Evolutionary conservation across 495 filamentous ascomycete species (phyloP).

Genomic region (Talaromyces nanjingensis): DNA sequence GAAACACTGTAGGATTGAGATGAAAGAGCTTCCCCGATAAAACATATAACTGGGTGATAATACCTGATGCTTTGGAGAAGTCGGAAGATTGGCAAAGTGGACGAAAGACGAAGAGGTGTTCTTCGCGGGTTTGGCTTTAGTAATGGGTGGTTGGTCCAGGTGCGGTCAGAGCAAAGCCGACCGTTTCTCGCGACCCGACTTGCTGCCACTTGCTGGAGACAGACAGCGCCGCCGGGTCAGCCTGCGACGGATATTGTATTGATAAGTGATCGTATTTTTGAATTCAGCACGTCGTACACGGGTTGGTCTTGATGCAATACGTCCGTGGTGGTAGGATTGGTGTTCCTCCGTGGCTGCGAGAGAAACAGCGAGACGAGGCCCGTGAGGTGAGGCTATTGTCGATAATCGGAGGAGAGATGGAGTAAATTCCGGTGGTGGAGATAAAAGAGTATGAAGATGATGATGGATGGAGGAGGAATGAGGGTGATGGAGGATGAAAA

Average conservation of each 20-base stretch:
- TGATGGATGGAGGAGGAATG: no score
- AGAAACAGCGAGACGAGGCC: neutral
- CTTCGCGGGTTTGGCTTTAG: neutral
- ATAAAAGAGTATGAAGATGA: neutral
- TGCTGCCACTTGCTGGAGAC: neutral
- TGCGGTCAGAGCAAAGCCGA: slow-evolving; percentile 1
- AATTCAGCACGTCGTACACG: neutral
- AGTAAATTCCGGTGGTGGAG: neutral
- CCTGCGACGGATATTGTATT: neutral
- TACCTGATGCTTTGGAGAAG: neutral
- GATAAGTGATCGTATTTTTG: neutral
- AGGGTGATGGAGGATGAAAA: neutral
- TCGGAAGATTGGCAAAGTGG: neutral
- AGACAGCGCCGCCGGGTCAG: neutral
- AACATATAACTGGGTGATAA: neutral
- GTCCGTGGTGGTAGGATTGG: neutral
- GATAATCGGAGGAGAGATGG: neutral
- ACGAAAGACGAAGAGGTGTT: neutral
- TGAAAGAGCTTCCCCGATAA: neutral
- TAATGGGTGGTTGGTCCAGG: neutral
- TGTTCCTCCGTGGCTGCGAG: neutral
- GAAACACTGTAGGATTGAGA: neutral
- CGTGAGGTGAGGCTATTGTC: neutral
- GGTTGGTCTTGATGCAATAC: neutral
- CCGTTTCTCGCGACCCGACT: slow-evolving; percentile 4